A percentile compares a stretch with the other conserved stretches of the same genome.
phyloP scores from a whole-genome alignment of 306 rosid genomes.

The Corylus heterophylla region DNA sequence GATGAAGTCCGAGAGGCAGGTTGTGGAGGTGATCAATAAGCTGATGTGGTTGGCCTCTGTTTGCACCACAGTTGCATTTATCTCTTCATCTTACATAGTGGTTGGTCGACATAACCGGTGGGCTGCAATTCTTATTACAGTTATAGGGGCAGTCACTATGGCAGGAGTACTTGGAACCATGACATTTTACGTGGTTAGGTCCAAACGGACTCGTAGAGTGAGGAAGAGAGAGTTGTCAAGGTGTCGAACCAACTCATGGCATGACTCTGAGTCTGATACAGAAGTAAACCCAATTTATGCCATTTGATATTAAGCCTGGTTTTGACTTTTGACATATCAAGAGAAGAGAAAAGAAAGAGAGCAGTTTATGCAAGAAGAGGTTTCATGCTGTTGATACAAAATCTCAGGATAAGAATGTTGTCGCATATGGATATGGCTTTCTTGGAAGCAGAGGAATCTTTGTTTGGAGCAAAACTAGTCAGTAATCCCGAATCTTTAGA shows the following conservation, averaged over 20 bases:
- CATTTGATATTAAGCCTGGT: conserved; percentile 41
- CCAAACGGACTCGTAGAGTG: conserved; percentile 49
- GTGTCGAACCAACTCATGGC: conserved; percentile 24
- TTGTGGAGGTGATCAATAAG: conserved; percentile 81
- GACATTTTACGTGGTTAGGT: conserved; percentile 80
- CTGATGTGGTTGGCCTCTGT: conserved; percentile 93
- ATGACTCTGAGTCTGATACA: conserved; percentile 54
- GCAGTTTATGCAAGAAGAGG: conserved; percentile 24
- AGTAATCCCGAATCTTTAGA: conserved; percentile 19
- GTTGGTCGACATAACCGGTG: conserved; percentile 65
- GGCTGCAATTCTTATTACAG: conserved; percentile 73
- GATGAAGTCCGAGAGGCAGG: conserved; percentile 69
- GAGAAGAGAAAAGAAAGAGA: conserved; percentile 9
- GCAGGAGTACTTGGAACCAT: conserved; percentile 67
- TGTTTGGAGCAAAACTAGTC: conserved; percentile 14
- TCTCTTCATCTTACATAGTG: conserved; percentile 73
- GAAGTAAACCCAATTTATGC: conserved; percentile 72
- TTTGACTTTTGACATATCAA: background rate
- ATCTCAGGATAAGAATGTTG: background rate
- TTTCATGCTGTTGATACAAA: conserved; percentile 13
- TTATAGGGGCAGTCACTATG: conserved; percentile 59
- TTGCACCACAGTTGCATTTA: conserved; percentile 65
- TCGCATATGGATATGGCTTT: conserved; percentile 21
- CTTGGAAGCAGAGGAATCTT: conserved; percentile 26
- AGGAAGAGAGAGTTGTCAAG: conserved; percentile 50